phyloP scores from a whole-genome alignment of 768 basidiomycete species.

The Lentinula sp. region DNA sequence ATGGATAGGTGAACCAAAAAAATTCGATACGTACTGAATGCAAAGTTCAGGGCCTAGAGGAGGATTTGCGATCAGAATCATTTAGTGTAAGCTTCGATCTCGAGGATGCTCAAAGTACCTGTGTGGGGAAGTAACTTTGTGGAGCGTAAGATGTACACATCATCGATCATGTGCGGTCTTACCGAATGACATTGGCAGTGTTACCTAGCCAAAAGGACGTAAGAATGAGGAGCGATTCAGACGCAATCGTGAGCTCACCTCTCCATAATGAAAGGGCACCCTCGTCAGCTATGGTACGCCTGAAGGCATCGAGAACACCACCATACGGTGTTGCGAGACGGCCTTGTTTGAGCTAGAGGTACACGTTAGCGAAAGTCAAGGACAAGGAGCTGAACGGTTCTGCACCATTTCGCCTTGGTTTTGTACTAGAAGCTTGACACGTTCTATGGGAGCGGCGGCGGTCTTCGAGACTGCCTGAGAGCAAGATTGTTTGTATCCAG shows the following conservation, averaged over 20 bases:
- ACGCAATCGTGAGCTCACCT: constrained; percentile 6
- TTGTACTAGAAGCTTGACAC: constrained; percentile 97
- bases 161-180: background rate
- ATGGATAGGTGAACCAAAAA: background rate
- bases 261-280: constrained; percentile 95
- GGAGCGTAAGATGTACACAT: background rate
- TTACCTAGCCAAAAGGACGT: constrained; percentile 49
- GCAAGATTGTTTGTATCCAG: constrained; percentile 14
- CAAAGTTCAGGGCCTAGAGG: constrained; percentile 56
- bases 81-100: background rate
- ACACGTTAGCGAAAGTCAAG: constrained; percentile 24
- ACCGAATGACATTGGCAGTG: constrained; percentile 96
- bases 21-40: constrained; percentile 78
- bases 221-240: background rate
- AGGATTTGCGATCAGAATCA: background rate
- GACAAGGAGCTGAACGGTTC: background rate
- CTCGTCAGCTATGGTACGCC: constrained; percentile 91
- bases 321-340: constrained; percentile 96
- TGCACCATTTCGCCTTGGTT: constrained; percentile 99
- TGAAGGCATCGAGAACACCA: constrained; percentile 89
- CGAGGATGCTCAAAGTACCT: constrained; percentile 54
- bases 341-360: constrained; percentile 91
- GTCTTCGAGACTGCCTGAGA: constrained; percentile 95
- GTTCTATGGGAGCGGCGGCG: constrained; percentile 98
- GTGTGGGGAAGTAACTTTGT: constrained; percentile 98